phyloP scores from a whole-genome alignment of 2,329 filamentous ascomycete species.

The Colletotrichum lupini region DNA sequence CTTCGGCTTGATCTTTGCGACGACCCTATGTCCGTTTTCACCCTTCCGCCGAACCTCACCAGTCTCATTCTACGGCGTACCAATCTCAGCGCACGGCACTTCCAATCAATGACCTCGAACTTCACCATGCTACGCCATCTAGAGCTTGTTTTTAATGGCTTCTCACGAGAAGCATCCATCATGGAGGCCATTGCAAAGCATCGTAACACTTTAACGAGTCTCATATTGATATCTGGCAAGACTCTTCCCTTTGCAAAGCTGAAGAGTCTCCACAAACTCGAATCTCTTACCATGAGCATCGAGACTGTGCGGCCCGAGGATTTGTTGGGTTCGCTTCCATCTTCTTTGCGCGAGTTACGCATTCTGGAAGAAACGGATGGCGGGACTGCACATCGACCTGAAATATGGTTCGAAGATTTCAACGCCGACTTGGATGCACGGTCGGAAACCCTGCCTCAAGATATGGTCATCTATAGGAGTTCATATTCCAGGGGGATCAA shows the following conservation, averaged over 20 bases:
- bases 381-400: not conserved
- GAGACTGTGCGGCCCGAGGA: constrained; percentile 2
- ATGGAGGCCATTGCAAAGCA: constrained; percentile 9
- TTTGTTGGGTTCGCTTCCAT: constrained; percentile 1
- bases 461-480: not conserved
- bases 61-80: not conserved
- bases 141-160: not conserved
- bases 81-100: not conserved
- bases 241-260: not conserved
- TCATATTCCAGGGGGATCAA: not conserved
- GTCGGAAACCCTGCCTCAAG: no score
- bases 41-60: not conserved
- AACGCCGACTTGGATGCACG: not conserved
- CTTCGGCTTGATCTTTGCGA: constrained; percentile 6
- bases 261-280: constrained; percentile 3
- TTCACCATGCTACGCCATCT: not conserved
- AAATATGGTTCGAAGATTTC: not conserved
- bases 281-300: constrained; percentile 19
- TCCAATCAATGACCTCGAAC: not conserved
- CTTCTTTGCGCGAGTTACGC: not conserved
- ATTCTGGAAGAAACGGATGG: not conserved
- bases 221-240: constrained; percentile 4
- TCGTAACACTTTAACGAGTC: constrained; percentile 3
- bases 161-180: not conserved
- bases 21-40: not conserved